A percentile compares a stretch with the other conserved stretches of the same genome.
Evolutionary conservation across 1,284 basidiomycete species (phyloP).

Genomic region (Boletellus deceptivus): DNA sequence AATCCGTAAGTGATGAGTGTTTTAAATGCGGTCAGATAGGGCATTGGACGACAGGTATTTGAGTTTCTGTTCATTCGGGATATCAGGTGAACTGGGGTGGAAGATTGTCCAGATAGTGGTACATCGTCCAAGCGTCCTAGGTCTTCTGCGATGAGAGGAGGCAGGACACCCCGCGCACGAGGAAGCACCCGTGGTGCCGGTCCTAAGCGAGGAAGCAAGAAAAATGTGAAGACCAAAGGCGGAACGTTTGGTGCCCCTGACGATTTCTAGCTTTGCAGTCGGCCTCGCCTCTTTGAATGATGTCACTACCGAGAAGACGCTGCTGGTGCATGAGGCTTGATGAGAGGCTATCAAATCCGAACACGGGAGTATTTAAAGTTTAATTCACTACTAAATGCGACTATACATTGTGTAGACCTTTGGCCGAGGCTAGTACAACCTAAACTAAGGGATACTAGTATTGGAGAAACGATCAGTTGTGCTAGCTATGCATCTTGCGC

Average conservation of each 20-base stretch:
- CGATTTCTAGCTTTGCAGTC: constrained; percentile 19
- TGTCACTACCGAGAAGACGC: not conserved
- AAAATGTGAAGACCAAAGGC: constrained; percentile 32
- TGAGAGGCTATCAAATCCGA: too few species aligned
- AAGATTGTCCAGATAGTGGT: constrained; percentile 29
- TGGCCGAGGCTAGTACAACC: too few species aligned
- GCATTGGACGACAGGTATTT: constrained; percentile 31
- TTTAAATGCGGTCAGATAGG: constrained; percentile 32
- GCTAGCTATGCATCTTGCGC: too few species aligned
- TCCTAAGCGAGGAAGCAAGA: constrained; percentile 25
- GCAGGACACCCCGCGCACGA: constrained; percentile 26
- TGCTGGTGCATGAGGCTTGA: too few species aligned
- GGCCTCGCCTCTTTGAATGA: not conserved
- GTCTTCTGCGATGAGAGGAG: constrained; percentile 24
- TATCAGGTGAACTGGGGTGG: constrained; percentile 1
- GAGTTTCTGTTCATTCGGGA: not conserved
- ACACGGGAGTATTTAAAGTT: too few species aligned
- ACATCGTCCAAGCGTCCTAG: constrained; percentile 29
- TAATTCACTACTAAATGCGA: too few species aligned
- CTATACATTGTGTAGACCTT: too few species aligned
- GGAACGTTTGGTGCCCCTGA: constrained; percentile 38
- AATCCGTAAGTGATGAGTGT: constrained; percentile 19
- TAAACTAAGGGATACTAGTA: too few species aligned
- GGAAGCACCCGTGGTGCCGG: constrained; percentile 27
- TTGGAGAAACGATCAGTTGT: too few species aligned